A percentile compares a stretch with the other conserved stretches of the same genome.
phyloP scores from a whole-genome alignment of 495 filamentous ascomycete species.

The Penicillium turbatum region DNA sequence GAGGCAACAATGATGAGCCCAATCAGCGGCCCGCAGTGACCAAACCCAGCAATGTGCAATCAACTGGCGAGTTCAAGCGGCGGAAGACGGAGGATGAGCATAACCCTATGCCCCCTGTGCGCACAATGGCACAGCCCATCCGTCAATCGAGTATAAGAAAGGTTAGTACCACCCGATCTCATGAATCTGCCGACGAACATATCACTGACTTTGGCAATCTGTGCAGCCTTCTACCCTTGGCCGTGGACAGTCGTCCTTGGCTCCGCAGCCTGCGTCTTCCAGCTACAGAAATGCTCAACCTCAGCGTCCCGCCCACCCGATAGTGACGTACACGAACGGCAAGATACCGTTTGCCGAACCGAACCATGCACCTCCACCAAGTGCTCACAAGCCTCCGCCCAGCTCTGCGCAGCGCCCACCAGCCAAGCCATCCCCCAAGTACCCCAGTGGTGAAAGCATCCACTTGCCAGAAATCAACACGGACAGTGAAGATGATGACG shows the following conservation, averaged over 20 bases:
- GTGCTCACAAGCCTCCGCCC: conserved; percentile 53
- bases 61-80: conserved; percentile 51
- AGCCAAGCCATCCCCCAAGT: conserved; percentile 68
- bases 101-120: conserved; percentile 36
- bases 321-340: conserved; percentile 78
- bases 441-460: conserved; percentile 75
- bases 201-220: conserved; percentile 47
- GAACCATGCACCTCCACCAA: conserved; percentile 40
- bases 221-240: conserved; percentile 56
- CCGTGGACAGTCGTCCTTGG: conserved; percentile 51
- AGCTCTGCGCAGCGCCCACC: conserved; percentile 39
- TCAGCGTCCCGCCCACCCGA: conserved; percentile 60
- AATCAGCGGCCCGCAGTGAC: conserved; percentile 40
- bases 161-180: conserved; percentile 41
- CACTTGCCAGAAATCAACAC: conserved; percentile 85
- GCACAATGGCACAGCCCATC: conserved; percentile 75
- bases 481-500: conserved; percentile 73
- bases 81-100: conserved; percentile 58
- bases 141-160: conserved; percentile 76
- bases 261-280: conserved; percentile 39
- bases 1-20: conserved; percentile 51
- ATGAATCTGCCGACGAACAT: conserved; percentile 1
- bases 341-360: conserved; percentile 84
- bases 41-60: conserved; percentile 42
- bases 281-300: conserved; percentile 43